Conservation (phyloP, 179 eudicot species). For the Patellifolia procumbens region DNA sequence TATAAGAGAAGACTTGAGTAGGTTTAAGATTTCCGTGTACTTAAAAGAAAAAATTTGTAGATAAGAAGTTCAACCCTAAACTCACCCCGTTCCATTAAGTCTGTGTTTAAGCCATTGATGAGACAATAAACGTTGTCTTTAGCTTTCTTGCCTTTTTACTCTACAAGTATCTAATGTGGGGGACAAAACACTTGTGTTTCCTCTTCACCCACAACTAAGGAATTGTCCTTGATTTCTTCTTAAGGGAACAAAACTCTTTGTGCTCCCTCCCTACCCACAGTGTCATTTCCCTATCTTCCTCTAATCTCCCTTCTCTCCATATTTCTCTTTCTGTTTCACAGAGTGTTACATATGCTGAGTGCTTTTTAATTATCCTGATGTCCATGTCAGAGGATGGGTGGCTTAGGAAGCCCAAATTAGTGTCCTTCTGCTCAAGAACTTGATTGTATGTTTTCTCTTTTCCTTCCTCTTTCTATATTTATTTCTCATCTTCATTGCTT, state of each 20-base stretch:
- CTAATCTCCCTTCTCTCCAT: too few species aligned
- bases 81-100: background rate
- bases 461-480: background rate
- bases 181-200: conserved; percentile 22
- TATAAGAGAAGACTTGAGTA: background rate
- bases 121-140: conserved; percentile 14
- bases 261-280: conserved; percentile 31
- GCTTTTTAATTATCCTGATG: conserved; percentile 22
- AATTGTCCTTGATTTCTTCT: conserved; percentile 25
- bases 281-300: conserved; percentile 8
- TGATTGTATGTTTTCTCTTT: conserved; percentile 13
- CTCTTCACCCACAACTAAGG: conserved; percentile 27
- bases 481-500: background rate
- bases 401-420: conserved; percentile 21
- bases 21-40: background rate
- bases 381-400: conserved; percentile 32
- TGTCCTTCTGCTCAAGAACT: conserved; percentile 11
- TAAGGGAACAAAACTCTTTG: conserved; percentile 21
- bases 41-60: background rate
- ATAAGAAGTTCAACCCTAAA: background rate
- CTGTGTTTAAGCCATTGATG: background rate
- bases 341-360: background rate
- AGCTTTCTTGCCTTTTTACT: background rate
- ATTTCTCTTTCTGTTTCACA: background rate
- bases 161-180: conserved; percentile 11